Evolutionary conservation across 2,329 filamentous ascomycete species (phyloP).

Genomic region (Colletotrichum sojae): DNA sequence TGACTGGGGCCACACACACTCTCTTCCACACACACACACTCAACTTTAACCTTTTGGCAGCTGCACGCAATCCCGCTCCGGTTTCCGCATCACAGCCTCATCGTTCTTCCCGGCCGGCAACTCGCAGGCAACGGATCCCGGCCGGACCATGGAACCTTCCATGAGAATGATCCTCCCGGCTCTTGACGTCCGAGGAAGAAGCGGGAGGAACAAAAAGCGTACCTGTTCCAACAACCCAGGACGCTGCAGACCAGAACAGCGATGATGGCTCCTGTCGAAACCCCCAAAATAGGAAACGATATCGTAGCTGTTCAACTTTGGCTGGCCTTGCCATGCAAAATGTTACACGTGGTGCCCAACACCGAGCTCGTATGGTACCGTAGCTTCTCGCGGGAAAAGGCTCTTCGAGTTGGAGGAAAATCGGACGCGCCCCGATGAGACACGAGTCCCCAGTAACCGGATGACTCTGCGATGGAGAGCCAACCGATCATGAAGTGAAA

Average conservation of each 20-base stretch:
- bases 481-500: background rate
- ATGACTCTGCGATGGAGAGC: constrained; percentile 5
- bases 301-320: constrained; percentile 2
- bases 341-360: background rate
- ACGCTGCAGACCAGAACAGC: constrained; percentile 2
- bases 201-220: constrained; percentile 14
- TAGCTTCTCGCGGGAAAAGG: background rate
- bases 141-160: constrained; percentile 31
- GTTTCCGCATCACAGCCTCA: constrained; percentile 13
- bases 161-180: background rate
- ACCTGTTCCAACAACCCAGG: background rate
- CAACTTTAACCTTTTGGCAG: constrained; percentile 37
- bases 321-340: constrained; percentile 13
- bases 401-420: constrained; percentile 4
- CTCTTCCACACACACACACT: constrained; percentile 13
- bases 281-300: constrained; percentile 11
- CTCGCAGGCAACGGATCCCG: constrained; percentile 27
- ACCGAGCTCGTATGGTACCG: background rate
- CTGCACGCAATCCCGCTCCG: constrained; percentile 40
- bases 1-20: constrained; percentile 23
- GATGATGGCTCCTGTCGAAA: constrained; percentile 17
- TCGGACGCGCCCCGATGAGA: constrained; percentile 1
- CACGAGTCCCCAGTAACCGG: constrained; percentile 3
- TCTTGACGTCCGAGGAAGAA: constrained; percentile 21
- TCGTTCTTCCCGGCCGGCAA: constrained; percentile 25